Evolutionary conservation across 139 green algal genomes (phyloP), one percentile per base, ranked within the genome.

Genomic region (Coelastrella sp.): DNA sequence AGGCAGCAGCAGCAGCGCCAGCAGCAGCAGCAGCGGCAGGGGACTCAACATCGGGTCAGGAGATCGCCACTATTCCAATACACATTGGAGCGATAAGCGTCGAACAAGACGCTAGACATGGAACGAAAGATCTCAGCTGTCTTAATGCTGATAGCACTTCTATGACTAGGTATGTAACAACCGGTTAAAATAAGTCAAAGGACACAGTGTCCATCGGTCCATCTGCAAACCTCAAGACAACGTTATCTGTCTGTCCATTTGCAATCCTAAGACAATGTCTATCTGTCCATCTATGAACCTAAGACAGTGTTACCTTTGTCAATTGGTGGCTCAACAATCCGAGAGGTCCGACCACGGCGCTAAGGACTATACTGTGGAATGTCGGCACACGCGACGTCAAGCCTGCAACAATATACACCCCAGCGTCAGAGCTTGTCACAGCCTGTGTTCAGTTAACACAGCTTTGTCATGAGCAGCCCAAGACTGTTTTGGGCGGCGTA

Each of bases 321-420:
- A 94, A 11, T 4, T 77, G 66, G 54, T 96, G 92, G 73, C 85
- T 92, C 3, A 95, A 60, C 54, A 96, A 20, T 4, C 94, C 94
- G 65, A 96, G 65, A 3, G 94, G 94, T 13, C 94, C 93, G 17
- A 96, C 73, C 6, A 92, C 80, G 7, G 93, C 83, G 82, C 90
- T 91, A 59, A 96, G 87, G 60, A 96, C 61, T 4, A 96, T 84
- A 73, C 88, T 91, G 86, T 96, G 94, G 54, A 47, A 71, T 5
- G 82, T 92, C 7, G 91, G 88, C 22, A 95, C 59, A 3, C 89
- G 57, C 5, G 90, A 54, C 5, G 88, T 14, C 11, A 94, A 56
- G 7, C 93, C 94, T 95, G 93, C 56, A 89, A 5, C 32, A 82
- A 22, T 32, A 20, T 32, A 23, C 13, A 11, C 32, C 32, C 32